Evolutionary conservation across 78 protist genomes (phyloP).

Genomic region (Creolimax fragrantissima): DNA sequence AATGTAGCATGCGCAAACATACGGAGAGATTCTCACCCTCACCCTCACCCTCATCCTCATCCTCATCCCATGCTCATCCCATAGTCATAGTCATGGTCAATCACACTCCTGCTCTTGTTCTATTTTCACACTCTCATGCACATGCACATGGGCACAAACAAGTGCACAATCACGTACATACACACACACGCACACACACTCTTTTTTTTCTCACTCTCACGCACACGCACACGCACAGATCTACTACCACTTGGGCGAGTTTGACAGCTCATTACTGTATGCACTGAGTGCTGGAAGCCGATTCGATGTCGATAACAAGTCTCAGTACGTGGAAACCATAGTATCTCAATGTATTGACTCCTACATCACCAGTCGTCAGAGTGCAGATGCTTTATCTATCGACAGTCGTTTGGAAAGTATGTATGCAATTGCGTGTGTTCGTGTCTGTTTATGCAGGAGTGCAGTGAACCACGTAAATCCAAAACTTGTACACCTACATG

Average conservation of each 20-base stretch:
- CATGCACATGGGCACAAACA: neutral
- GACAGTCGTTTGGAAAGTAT: conserved; percentile 54
- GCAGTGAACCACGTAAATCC: no score
- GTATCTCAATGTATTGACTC: conserved; percentile 21
- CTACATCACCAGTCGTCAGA: conserved; percentile 15
- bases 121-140: neutral
- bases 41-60: neutral
- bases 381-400: neutral
- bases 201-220: neutral
- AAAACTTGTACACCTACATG: no score
- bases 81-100: neutral
- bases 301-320: conserved; percentile 59
- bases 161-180: neutral
- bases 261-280: conserved; percentile 56
- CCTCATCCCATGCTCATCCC: neutral
- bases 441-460: no score
- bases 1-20: no score
- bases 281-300: conserved; percentile 81
- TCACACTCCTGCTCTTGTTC: neutral
- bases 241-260: conserved; percentile 83
- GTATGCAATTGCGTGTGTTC: neutral
- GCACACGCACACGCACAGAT: conserved; percentile 33
- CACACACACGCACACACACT: neutral
- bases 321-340: conserved; percentile 64
- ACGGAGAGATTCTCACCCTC: neutral